Conservation (phyloP, 1,139 yeast species). For the Diutina siamensis region DNA sequence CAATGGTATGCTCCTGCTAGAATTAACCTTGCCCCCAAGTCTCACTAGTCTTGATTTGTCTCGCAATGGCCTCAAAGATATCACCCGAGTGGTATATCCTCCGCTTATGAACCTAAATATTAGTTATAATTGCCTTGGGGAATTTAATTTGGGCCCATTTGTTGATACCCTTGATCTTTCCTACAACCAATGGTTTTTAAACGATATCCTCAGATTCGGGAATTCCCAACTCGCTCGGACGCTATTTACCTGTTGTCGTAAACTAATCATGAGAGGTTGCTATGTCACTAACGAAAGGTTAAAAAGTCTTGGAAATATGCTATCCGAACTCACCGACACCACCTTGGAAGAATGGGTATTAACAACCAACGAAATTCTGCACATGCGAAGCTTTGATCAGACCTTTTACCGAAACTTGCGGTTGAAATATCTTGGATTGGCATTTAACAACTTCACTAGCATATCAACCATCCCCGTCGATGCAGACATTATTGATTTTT, state of each 20-base stretch:
- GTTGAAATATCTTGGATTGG: neutral
- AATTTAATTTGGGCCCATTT: neutral
- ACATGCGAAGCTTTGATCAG: neutral
- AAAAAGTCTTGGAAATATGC: neutral
- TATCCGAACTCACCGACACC: neutral
- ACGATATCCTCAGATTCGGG: neutral
- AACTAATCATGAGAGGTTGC: slow-evolving; percentile 1
- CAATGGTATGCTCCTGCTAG: neutral
- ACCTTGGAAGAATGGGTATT: slow-evolving; percentile 2
- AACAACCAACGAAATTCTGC: neutral
- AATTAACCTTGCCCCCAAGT: neutral
- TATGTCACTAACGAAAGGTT: neutral
- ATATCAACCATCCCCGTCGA: neutral
- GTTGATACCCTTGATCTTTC: neutral
- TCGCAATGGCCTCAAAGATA: neutral
- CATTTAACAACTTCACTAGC: neutral
- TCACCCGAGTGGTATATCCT: neutral
- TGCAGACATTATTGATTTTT: neutral
- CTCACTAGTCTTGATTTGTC: neutral
- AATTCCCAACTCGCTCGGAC: neutral
- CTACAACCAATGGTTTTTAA: neutral
- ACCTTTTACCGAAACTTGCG: neutral
- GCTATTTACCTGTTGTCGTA: neutral
- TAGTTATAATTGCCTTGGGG: neutral
- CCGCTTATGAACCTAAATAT: neutral